A percentile compares a stretch with the other conserved stretches of the same genome.
These are phyloP conservation scores for Vachellia collinsii DNA, from an alignment of 306 rosid genomes.

Conservation along the genomic window DNA sequence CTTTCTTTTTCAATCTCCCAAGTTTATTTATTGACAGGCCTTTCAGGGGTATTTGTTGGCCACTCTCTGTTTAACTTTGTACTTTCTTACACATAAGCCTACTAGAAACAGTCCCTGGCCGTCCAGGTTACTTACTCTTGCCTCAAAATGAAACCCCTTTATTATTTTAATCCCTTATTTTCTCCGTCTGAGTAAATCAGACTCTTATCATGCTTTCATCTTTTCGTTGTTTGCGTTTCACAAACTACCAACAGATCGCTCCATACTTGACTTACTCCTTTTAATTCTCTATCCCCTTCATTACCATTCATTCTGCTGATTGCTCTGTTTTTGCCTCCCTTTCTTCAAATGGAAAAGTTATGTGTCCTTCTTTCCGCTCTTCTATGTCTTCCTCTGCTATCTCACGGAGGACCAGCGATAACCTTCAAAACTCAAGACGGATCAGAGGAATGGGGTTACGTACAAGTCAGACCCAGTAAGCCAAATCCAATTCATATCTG, in stretches of 20 bases:
- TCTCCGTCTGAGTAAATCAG: neutral
- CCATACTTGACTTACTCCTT: neutral
- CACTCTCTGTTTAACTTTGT: neutral
- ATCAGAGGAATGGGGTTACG: conserved; percentile 79
- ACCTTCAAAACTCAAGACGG: conserved; percentile 43
- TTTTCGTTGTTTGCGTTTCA: neutral
- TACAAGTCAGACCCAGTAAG: conserved; percentile 87
- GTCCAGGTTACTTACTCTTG: neutral
- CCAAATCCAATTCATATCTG: conserved; percentile 1
- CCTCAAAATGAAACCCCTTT: neutral
- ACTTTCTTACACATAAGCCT: neutral
- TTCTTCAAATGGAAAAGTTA: conserved; percentile 46
- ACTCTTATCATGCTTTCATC: neutral
- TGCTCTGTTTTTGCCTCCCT: neutral
- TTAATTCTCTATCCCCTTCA: neutral
- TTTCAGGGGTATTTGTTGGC: neutral
- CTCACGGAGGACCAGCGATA: conserved; percentile 33
- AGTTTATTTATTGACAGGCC: too few relatives aligned
- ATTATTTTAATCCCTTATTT: neutral
- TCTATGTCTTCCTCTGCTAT: conserved; percentile 39
- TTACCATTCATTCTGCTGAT: neutral
- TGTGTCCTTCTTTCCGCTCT: conserved; percentile 24
- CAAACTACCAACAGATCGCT: neutral
- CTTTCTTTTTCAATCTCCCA: too few relatives aligned
- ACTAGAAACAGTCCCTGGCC: neutral